Conservation (phyloP, 169 alveolate genomes). For the Plasmodium berghei region DNA sequence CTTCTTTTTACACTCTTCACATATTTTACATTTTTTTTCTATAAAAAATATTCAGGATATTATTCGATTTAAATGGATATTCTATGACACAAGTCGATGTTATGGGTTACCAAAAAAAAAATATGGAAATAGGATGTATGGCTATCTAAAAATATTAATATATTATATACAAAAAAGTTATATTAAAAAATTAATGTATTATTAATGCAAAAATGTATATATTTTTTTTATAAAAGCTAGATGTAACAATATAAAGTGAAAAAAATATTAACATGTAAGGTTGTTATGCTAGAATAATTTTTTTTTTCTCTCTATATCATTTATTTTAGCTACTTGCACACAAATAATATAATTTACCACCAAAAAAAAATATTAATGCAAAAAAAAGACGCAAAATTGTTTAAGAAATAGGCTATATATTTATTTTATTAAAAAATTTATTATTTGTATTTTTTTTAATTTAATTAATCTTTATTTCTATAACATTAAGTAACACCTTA, state of each 20-base stretch:
- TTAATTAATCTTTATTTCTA: background rate
- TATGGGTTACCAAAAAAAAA: background rate
- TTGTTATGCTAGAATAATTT: constrained; percentile 16
- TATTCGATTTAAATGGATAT: background rate
- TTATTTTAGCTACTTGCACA: constrained; percentile 45
- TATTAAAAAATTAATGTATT: no score
- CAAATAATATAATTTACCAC: constrained; percentile 9
- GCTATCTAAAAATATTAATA: no score
- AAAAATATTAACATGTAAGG: constrained; percentile 47
- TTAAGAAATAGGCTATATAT: background rate
- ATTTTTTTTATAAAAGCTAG: no score
- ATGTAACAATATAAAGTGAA: background rate
- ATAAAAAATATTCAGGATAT: background rate
- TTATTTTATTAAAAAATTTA: background rate
- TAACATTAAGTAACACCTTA: constrained; percentile 4
- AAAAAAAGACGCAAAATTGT: constrained; percentile 10
- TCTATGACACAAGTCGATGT: background rate
- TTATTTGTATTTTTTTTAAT: constrained; percentile 4
- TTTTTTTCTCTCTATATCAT: constrained; percentile 4
- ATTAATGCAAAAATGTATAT: constrained; percentile 4
- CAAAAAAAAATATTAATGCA: constrained; percentile 12
- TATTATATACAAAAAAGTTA: no score
- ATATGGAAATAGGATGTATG: background rate
- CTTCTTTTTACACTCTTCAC: background rate
- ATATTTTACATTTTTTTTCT: background rate